phyloP scores from a whole-genome alignment of 176 grass and related monocot genomes.

The Lolium rigidum region DNA sequence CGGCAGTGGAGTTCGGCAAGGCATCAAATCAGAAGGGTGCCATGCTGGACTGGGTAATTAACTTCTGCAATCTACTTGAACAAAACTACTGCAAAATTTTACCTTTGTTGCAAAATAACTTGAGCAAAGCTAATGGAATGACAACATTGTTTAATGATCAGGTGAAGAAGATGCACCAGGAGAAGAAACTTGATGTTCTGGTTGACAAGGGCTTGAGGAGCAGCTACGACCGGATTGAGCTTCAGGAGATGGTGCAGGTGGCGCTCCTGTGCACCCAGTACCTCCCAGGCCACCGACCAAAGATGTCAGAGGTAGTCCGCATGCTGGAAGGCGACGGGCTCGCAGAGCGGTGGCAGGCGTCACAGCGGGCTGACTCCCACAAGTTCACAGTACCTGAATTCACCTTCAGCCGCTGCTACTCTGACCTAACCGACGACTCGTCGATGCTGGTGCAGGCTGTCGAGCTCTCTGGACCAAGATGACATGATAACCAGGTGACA shows the following conservation, averaged over 20 bases:
- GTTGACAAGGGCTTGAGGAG: conserved; percentile 70
- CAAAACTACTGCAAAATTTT: not conserved
- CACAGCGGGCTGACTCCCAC: conserved; percentile 61
- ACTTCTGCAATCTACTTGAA: not conserved
- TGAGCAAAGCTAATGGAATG: not conserved
- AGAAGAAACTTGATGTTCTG: conserved; percentile 86
- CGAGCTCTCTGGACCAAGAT: conserved; percentile 94
- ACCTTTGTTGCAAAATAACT: not conserved
- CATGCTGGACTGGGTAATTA: conserved; percentile 95
- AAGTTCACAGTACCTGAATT: conserved; percentile 80
- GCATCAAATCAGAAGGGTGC: conserved; percentile 88
- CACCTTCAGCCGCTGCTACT: conserved; percentile 82
- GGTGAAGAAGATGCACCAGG: conserved; percentile 99
- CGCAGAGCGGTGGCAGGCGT: conserved; percentile 89
- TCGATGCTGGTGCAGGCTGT: conserved; percentile 90
- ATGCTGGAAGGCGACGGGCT: conserved; percentile 98
- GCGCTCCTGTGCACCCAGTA: conserved; percentile 94
- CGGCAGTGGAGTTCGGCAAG: conserved; percentile 90
- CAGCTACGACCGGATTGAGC: conserved; percentile 75
- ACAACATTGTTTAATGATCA: conserved; percentile 30
- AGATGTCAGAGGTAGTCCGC: conserved; percentile 90
- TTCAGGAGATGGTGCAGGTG: conserved; percentile 95
- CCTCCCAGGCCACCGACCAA: conserved; percentile 77
- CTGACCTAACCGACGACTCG: conserved; percentile 83
- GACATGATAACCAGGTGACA: conserved; percentile 20